Percentiles rank a stretch among this genome's conserved stretches.
phyloP scores from a whole-genome alignment of 2,329 filamentous ascomycete species.

The Aspergillus sp. region DNA sequence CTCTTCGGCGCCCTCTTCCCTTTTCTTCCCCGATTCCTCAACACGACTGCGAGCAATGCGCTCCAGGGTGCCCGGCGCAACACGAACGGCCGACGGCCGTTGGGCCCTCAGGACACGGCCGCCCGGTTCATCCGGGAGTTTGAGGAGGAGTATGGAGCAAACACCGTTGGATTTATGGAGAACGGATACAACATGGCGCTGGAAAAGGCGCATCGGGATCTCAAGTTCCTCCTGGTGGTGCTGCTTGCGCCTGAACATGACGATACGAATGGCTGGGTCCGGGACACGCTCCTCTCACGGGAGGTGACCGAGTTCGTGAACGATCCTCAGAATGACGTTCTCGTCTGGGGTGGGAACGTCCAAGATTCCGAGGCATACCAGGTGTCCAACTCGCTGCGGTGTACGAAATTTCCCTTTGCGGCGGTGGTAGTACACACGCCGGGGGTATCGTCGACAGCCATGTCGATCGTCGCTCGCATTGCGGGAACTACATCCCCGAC shows the following conservation, averaged over 20 bases:
- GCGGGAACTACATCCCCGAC: slow-evolving; percentile 67
- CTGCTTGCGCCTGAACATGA: slow-evolving; percentile 92
- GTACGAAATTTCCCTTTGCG: slow-evolving; percentile 89
- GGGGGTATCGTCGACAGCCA: slow-evolving; percentile 75
- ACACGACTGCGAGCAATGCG: slow-evolving; percentile 48
- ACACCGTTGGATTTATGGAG: slow-evolving; percentile 71
- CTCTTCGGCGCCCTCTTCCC: slow-evolving; percentile 75
- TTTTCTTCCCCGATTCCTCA: slow-evolving; percentile 67
- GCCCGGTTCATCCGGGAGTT: slow-evolving; percentile 88
- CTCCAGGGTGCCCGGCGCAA: slow-evolving; percentile 47
- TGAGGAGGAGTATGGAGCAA: slow-evolving; percentile 81
- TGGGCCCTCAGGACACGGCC: slow-evolving; percentile 84
- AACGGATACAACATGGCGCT: slow-evolving; percentile 89
- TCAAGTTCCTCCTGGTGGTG: slow-evolving; percentile 87
- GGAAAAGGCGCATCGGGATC: slow-evolving; percentile 82
- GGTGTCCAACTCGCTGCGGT: slow-evolving; percentile 79
- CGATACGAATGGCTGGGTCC: slow-evolving; percentile 77
- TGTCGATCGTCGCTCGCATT: slow-evolving; percentile 83
- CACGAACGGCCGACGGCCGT: slow-evolving; percentile 67
- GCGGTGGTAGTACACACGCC: slow-evolving; percentile 85
- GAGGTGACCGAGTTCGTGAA: slow-evolving; percentile 73
- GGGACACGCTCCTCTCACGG: slow-evolving; percentile 73
- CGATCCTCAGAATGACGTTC: slow-evolving; percentile 71
- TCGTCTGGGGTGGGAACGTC: slow-evolving; percentile 91
- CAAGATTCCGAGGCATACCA: slow-evolving; percentile 93